These are phyloP conservation scores for Pleurotus tuber-regium DNA, from an alignment of 768 basidiomycete genomes.

Conservation along the genomic window DNA sequence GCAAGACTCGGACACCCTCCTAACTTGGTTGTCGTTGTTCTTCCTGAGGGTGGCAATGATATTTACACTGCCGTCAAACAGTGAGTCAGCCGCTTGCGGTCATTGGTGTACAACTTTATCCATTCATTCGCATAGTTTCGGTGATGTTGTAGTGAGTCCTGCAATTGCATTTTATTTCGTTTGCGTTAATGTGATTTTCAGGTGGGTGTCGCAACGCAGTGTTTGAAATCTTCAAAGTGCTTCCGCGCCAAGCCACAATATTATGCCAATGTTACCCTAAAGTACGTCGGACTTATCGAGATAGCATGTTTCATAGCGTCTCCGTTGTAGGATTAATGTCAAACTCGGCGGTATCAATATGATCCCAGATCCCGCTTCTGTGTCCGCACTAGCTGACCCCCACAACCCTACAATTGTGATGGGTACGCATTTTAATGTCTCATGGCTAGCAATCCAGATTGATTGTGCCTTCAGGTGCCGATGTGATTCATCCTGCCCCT, in stretches of 20 bases:
- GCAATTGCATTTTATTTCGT: neutral
- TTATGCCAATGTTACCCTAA: conserved; percentile 77
- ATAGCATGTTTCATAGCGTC: neutral
- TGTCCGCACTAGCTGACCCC: conserved; percentile 63
- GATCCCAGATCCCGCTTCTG: conserved; percentile 67
- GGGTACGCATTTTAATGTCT: conserved; percentile 38
- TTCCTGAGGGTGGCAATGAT: conserved; percentile 75
- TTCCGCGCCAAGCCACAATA: conserved; percentile 70
- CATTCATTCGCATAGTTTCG: conserved; percentile 52
- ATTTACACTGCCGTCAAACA: conserved; percentile 78
- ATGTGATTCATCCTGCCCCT: conserved; percentile 82
- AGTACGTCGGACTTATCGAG: conserved; percentile 41
- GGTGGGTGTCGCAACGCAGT: conserved; percentile 79
- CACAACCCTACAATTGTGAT: conserved; percentile 77
- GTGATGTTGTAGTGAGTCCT: conserved; percentile 37
- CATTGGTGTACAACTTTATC: neutral
- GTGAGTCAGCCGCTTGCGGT: conserved; percentile 38
- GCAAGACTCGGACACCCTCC: conserved; percentile 42
- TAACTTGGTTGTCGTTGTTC: conserved; percentile 53
- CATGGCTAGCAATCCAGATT: neutral
- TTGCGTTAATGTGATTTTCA: conserved; percentile 20
- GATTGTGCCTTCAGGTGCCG: conserved; percentile 51
- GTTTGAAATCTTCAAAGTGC: conserved; percentile 67
- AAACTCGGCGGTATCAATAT: conserved; percentile 84
- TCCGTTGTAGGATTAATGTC: conserved; percentile 63